A percentile compares a stretch with the other conserved stretches of the same genome.
These are phyloP conservation scores for Sphaerosporella brunnea DNA, from an alignment of 495 filamentous ascomycete species.

Conservation along the genomic window DNA sequence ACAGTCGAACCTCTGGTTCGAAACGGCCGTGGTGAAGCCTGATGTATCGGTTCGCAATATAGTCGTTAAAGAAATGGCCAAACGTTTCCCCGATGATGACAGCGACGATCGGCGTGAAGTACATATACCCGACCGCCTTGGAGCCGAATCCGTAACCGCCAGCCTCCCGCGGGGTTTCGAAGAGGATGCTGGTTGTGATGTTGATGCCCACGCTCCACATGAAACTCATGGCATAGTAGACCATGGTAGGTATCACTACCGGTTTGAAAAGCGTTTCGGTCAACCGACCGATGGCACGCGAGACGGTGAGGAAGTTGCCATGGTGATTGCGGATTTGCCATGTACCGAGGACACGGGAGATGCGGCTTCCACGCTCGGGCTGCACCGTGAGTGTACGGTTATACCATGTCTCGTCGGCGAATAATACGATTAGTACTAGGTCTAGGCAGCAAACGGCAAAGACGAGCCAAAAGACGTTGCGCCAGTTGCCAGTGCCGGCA, in stretches of 20 bases:
- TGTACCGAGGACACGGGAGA: constrained; percentile 27
- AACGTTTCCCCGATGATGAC: constrained; percentile 19
- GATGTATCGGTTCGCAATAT: constrained; percentile 14
- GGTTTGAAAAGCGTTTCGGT: constrained; percentile 21
- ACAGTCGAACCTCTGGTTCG: constrained; percentile 19
- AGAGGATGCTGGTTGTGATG: constrained; percentile 15
- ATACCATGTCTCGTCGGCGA: constrained; percentile 27
- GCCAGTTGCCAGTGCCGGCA: constrained; percentile 7
- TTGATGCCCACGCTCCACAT: constrained; percentile 27
- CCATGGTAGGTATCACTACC: not conserved
- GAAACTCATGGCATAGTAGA: constrained; percentile 44
- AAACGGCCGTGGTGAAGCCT: constrained; percentile 11
- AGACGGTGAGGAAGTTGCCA: constrained; percentile 17
- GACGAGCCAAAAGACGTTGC: constrained; percentile 17
- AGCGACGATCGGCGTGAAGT: constrained; percentile 19
- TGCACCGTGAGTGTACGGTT: constrained; percentile 11
- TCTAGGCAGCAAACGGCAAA: constrained; percentile 10
- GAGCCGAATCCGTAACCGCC: constrained; percentile 17
- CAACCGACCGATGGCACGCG: constrained; percentile 13
- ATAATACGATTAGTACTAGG: constrained; percentile 30
- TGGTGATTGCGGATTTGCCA: constrained; percentile 26
- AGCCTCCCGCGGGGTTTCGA: constrained; percentile 9
- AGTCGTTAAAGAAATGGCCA: constrained; percentile 22
- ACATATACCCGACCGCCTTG: constrained; percentile 13
- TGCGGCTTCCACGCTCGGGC: constrained; percentile 9